Conservation (phyloP, 768 basidiomycete species). For the Gloeostereum incarnatum region DNA sequence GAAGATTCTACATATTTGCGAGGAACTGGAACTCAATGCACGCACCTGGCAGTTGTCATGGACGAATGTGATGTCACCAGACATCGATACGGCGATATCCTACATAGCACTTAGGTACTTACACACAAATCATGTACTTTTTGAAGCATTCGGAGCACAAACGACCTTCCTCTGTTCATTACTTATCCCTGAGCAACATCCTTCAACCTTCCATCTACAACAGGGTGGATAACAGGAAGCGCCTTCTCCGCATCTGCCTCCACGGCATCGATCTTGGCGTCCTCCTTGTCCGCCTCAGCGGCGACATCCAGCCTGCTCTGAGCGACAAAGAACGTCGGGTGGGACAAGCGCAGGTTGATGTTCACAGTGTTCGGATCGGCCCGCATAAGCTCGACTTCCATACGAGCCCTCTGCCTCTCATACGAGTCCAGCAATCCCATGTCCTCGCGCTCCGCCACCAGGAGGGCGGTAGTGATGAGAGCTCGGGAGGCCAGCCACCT, state of each 20-base stretch:
- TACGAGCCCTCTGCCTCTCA: conserved; percentile 20
- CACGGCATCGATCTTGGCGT: conserved; percentile 5
- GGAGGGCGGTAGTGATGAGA: conserved; percentile 7
- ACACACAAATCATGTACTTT: neutral
- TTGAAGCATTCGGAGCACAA: too few species aligned
- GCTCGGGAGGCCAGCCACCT: conserved; percentile 7
- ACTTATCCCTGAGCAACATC: too few species aligned
- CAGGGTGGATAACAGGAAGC: conserved; percentile 20
- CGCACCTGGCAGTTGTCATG: too few species aligned
- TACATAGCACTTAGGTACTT: too few species aligned
- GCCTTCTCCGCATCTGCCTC: too few species aligned
- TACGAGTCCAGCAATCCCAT: conserved; percentile 10
- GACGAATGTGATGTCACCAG: too few species aligned
- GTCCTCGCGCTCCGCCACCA: conserved; percentile 8
- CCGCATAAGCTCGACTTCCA: conserved; percentile 3
- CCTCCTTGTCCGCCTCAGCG: conserved; percentile 6
- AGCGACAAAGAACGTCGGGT: conserved; percentile 6
- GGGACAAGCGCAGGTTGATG: conserved; percentile 6
- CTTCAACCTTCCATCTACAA: conserved; percentile 23
- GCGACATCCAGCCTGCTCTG: conserved; percentile 5
- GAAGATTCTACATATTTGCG: too few species aligned
- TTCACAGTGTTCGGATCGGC: conserved; percentile 6
- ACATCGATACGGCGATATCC: too few species aligned
- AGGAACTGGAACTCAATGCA: too few species aligned
- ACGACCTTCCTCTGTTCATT: too few species aligned